Percentiles rank a stretch among this genome's conserved stretches.
Conservation (phyloP, 2,329 filamentous ascomycete species). For the Annulohypoxylon truncatum region DNA sequence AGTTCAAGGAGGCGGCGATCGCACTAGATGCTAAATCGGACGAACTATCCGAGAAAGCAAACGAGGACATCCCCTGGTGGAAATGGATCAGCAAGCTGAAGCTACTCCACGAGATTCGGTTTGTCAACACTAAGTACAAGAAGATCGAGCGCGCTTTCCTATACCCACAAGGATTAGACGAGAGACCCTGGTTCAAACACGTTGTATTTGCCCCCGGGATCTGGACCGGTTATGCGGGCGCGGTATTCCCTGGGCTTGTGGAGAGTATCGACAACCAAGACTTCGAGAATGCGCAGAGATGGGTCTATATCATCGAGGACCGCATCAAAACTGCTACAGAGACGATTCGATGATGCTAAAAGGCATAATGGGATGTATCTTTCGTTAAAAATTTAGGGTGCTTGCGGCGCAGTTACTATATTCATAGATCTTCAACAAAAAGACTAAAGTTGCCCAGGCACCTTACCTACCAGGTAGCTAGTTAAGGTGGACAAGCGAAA, state of each 20-base stretch:
- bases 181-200: conserved; percentile 90
- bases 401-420: background rate
- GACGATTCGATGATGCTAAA: conserved; percentile 46
- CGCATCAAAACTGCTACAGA: conserved; percentile 61
- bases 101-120: conserved; percentile 71
- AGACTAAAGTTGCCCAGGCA: background rate
- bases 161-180: conserved; percentile 79
- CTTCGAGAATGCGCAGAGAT: conserved; percentile 67
- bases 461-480: too few species aligned
- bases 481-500: background rate
- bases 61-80: conserved; percentile 78
- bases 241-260: conserved; percentile 71
- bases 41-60: conserved; percentile 52
- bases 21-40: conserved; percentile 60
- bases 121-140: conserved; percentile 85
- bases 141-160: conserved; percentile 83
- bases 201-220: conserved; percentile 91
- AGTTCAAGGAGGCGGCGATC: conserved; percentile 54
- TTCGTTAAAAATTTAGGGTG: background rate
- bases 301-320: conserved; percentile 68
- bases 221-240: conserved; percentile 91
- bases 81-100: conserved; percentile 75
- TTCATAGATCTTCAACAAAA: background rate
- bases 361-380: background rate
- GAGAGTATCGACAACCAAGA: conserved; percentile 72